Evolutionary conservation across 2,329 filamentous ascomycete species (phyloP).

Genomic region (Fusarium heterosporum): DNA sequence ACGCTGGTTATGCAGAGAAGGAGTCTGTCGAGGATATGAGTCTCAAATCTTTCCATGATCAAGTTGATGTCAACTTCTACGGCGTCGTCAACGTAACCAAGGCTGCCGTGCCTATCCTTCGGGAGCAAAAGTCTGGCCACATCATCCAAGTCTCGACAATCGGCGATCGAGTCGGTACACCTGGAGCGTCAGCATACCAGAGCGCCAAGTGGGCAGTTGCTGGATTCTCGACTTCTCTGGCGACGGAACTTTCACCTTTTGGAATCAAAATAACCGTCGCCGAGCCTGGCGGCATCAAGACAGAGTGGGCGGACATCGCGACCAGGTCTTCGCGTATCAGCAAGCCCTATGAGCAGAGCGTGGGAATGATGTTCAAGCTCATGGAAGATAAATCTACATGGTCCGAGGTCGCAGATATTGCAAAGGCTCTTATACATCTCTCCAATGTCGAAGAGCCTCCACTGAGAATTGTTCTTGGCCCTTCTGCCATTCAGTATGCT

Average conservation of each 20-base stretch:
- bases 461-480: slow-evolving; percentile 49
- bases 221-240: slow-evolving; percentile 53
- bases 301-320: slow-evolving; percentile 53
- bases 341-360: slow-evolving; percentile 52
- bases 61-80: slow-evolving; percentile 71
- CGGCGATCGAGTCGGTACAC: slow-evolving; percentile 51
- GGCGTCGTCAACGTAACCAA: slow-evolving; percentile 66
- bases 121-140: slow-evolving; percentile 46
- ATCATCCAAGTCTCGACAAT: slow-evolving; percentile 57
- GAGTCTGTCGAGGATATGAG: slow-evolving; percentile 65
- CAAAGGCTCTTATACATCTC: slow-evolving; percentile 47
- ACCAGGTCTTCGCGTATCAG: slow-evolving; percentile 46
- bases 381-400: background rate
- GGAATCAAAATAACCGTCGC: slow-evolving; percentile 55
- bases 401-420: slow-evolving; percentile 43
- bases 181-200: slow-evolving; percentile 53
- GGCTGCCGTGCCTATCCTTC: slow-evolving; percentile 52
- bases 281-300: slow-evolving; percentile 57
- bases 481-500: slow-evolving; percentile 45
- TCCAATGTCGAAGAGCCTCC: slow-evolving; percentile 47
- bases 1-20: slow-evolving; percentile 68
- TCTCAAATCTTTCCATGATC: slow-evolving; percentile 60
- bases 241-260: slow-evolving; percentile 52
- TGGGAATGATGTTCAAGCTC: slow-evolving; percentile 47
- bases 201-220: slow-evolving; percentile 55